These are phyloP conservation scores for Chrysoporthe deuterocubensis DNA, from an alignment of 2,329 filamentous ascomycete species.

Conservation along the genomic window DNA sequence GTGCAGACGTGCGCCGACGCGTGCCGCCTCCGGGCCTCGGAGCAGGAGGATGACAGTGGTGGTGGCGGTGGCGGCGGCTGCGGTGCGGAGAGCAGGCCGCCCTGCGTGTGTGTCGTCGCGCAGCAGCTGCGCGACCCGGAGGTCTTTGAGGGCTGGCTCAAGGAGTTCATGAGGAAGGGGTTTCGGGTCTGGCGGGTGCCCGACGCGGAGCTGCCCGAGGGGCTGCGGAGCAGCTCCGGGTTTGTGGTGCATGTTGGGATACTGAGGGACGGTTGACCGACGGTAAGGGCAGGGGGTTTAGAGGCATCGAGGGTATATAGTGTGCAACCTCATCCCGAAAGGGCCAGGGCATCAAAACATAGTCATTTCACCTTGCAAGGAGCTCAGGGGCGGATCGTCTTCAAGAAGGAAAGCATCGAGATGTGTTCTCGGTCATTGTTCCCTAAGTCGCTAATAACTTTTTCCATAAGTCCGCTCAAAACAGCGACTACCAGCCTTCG, in stretches of 20 bases:
- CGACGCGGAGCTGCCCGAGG: conserved; percentile 62
- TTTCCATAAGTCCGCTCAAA: conserved; percentile 7
- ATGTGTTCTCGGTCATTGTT: conserved; percentile 16
- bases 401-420: not conserved
- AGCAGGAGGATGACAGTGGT: too few species aligned
- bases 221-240: conserved; percentile 67
- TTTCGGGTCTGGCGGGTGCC: conserved; percentile 81
- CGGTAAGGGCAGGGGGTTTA: not conserved
- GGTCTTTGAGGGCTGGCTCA: conserved; percentile 83
- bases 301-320: not conserved
- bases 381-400: not conserved
- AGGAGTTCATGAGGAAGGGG: conserved; percentile 58
- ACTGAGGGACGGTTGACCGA: conserved; percentile 39
- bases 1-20: conserved; percentile 80
- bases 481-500: conserved; percentile 4
- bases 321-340: not conserved
- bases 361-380: not conserved
- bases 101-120: conserved; percentile 78
- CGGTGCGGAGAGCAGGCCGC: conserved; percentile 32
- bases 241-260: conserved; percentile 84
- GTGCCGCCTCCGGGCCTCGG: conserved; percentile 60
- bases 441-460: conserved; percentile 15
- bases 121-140: conserved; percentile 87
- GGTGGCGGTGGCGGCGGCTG: conserved; percentile 27
- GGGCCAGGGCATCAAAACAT: not conserved